These are phyloP conservation scores for Linum tenue DNA, from an alignment of 345 rosid genomes.

Conservation along the genomic window DNA sequence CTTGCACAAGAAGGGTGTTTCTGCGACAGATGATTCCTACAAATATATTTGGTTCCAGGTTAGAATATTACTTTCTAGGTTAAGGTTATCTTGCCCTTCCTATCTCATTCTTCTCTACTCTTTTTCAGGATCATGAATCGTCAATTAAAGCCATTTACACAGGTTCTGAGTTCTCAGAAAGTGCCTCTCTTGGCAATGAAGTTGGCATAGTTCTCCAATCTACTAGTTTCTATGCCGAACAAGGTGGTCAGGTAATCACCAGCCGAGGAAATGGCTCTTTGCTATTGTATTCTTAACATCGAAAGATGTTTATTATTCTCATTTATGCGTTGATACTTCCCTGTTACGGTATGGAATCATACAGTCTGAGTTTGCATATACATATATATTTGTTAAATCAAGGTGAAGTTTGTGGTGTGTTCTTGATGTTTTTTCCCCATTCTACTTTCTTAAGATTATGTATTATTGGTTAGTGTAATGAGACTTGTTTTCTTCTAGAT, in stretches of 20 bases:
- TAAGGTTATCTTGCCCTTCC: conserved; percentile 9
- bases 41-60: conserved; percentile 76
- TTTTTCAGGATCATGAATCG: conserved; percentile 57
- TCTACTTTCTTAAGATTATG: too few species aligned
- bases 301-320: not conserved
- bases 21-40: conserved; percentile 64
- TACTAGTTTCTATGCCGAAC: conserved; percentile 93
- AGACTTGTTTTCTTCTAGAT: conserved; percentile 40
- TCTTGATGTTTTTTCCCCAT: not conserved
- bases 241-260: conserved; percentile 91
- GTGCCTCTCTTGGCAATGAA: conserved; percentile 37
- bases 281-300: not conserved
- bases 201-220: conserved; percentile 73
- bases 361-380: not conserved
- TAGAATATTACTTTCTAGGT: conserved; percentile 4
- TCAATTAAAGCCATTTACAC: conserved; percentile 71
- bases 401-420: not conserved
- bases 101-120: not conserved
- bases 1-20: conserved; percentile 60
- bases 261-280: not conserved
- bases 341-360: not conserved
- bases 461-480: not conserved
- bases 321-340: not conserved
- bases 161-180: conserved; percentile 60
- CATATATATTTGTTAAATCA: not conserved